These are phyloP conservation scores for Haplosporangium gracile DNA, from an alignment of 192 early-diverging fungal genomes.

Conservation along the genomic window DNA sequence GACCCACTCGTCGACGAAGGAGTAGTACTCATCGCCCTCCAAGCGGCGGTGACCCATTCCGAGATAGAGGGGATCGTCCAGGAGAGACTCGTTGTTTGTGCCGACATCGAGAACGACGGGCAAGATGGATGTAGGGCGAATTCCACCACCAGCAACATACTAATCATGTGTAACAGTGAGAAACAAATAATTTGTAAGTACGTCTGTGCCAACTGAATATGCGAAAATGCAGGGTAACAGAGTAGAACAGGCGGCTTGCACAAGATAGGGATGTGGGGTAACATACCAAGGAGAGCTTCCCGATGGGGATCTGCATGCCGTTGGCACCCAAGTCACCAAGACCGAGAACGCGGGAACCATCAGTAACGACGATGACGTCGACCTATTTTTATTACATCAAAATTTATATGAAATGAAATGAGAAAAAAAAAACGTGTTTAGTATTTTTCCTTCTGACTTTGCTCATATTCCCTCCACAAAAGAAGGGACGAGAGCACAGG, in stretches of 20 bases:
- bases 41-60: conserved; percentile 80
- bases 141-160: conserved; percentile 89
- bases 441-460: background rate
- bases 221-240: background rate
- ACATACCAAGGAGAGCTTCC: conserved; percentile 77
- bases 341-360: conserved; percentile 94
- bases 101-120: conserved; percentile 95
- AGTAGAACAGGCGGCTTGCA: background rate
- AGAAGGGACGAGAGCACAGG: conserved; percentile 23
- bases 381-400: conserved; percentile 28
- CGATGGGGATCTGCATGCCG: conserved; percentile 96
- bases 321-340: conserved; percentile 95
- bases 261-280: no score
- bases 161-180: conserved; percentile 60
- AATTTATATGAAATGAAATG: background rate
- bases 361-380: conserved; percentile 85
- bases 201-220: background rate
- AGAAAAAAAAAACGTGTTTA: conserved; percentile 5
- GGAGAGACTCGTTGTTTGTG: conserved; percentile 84
- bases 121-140: conserved; percentile 87
- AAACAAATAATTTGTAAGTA: background rate
- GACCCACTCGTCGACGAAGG: conserved; percentile 68
- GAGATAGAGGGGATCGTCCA: conserved; percentile 91
- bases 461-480: background rate
- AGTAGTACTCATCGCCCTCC: conserved; percentile 68